Base-by-base conservation (phyloP, 2,329 filamentous ascomycete genomes). In the Tolypocladium album region DNA sequence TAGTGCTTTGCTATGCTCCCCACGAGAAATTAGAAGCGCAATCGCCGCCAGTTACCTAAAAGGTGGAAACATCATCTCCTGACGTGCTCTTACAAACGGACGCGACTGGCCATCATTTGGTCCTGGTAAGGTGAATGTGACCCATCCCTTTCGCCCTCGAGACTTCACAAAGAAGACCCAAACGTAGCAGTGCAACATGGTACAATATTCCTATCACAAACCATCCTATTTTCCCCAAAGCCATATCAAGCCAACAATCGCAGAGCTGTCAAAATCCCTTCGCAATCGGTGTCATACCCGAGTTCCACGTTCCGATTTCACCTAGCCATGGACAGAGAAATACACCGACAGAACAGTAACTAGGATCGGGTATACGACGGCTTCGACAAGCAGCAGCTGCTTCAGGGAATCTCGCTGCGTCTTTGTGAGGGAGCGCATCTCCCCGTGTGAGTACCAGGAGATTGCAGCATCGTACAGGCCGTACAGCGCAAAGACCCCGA, bases 371-470 rank as follows among this genome's bases (percentile, higher is more conserved):
- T 74, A 75, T 1, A 72, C 15, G 6, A 76, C 61, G 11, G 68
- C 67, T 60, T 77, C 70, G 2, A 67, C 64, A 12, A 75, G 58
- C 12, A 82, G 69, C 65, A 79, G 75, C 34, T 68, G 67, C 55
- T 68, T 70, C 15, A 76, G 62, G 4, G 65, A 64, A 4, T 60
- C 62, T 2, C 71, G 67, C 62, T 76, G 74, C 7, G 66, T 62
- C 13, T 56, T 40, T 6, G 70, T 76, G 31, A 82, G 68, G 11
- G 66, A 66, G 27, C 71, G 68, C 34, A 76, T 72, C 64, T 80
- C 75, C 7, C 81, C 80, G 2, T 72, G 68, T 0, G 79, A 81
- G 58, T 74, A 76, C 79, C 79, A 83, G 8, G 74, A 74, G 36
- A 83, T 72, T 0, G 74, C 74, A 0, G 71, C 69, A 63, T 80